These are phyloP conservation scores for Sporisorium exsertum DNA, from an alignment of 1,284 basidiomycete genomes.

Conservation along the genomic window DNA sequence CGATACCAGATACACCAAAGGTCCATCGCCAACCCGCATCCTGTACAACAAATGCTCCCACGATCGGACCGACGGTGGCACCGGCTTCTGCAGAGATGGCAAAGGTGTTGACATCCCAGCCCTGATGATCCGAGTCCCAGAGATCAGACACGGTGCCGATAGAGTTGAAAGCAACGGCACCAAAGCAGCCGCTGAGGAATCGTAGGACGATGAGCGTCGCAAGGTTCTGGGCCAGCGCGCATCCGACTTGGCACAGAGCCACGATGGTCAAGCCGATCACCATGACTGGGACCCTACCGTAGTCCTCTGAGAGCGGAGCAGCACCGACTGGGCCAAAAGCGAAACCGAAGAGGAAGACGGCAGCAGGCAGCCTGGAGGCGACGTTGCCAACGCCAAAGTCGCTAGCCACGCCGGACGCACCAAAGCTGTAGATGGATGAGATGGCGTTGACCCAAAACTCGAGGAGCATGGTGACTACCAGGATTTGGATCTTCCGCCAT, in stretches of 20 bases:
- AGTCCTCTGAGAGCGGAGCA: conserved; percentile 59
- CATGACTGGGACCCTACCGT: conserved; percentile 50
- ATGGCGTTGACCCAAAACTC: conserved; percentile 51
- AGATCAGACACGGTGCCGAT: conserved; percentile 58
- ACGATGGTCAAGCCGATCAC: conserved; percentile 31
- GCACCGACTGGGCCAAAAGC: conserved; percentile 43
- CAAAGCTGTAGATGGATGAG: conserved; percentile 51
- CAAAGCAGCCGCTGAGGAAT: conserved; percentile 58
- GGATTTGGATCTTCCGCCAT: conserved; percentile 44
- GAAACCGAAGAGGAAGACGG: conserved; percentile 59
- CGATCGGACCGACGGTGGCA: conserved; percentile 48
- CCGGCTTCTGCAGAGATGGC: conserved; percentile 54
- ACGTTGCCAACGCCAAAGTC: conserved; percentile 42
- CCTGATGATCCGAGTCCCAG: conserved; percentile 55
- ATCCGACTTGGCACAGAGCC: conserved; percentile 42
- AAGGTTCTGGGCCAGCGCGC: conserved; percentile 51
- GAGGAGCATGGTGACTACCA: conserved; percentile 33
- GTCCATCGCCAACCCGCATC: conserved; percentile 56
- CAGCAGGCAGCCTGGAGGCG: conserved; percentile 34
- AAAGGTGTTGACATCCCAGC: conserved; percentile 60
- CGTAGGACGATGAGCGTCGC: conserved; percentile 51
- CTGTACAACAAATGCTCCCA: conserved; percentile 48
- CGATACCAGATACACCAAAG: conserved; percentile 57
- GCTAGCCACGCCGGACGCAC: conserved; percentile 23
- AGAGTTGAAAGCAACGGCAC: conserved; percentile 57